Percentiles rank a stretch among this genome's conserved stretches.
Evolutionary conservation across 108 stramenopile species (phyloP).

Genomic region (Nitzschia putrida): DNA sequence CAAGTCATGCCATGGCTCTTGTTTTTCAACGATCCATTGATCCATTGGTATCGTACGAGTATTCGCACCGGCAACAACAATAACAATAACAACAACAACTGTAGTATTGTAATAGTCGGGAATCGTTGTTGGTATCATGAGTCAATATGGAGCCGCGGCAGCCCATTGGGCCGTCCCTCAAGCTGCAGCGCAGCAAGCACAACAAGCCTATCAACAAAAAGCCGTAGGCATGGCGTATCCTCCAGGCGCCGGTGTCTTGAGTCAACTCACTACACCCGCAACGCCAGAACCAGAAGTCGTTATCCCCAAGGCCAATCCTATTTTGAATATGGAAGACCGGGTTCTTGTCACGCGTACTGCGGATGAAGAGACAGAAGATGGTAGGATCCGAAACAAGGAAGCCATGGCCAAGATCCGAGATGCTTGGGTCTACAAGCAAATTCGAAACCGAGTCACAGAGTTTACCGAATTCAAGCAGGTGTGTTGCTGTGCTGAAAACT

Average conservation of each 20-base stretch:
- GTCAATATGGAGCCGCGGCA: constrained; percentile 4
- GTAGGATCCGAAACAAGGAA: constrained; percentile 78
- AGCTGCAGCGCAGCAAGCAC: constrained; percentile 18
- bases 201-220: constrained; percentile 24
- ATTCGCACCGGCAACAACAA: no score
- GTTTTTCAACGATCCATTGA: no score
- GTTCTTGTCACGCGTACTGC: constrained; percentile 52
- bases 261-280: neutral
- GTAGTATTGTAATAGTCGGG: no score
- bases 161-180: constrained; percentile 8
- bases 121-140: constrained; percentile 1
- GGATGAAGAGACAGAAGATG: constrained; percentile 89
- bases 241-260: neutral
- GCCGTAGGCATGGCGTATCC: neutral
- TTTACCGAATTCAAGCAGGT: constrained; percentile 84
- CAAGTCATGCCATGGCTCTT: no score
- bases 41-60: no score
- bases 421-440: constrained; percentile 92
- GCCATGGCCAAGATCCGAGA: constrained; percentile 83
- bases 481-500: neutral
- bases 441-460: constrained; percentile 76
- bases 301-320: neutral
- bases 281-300: neutral
- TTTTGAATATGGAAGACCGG: constrained; percentile 33
- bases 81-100: no score